Evolutionary conservation across 306 rosid species (phyloP).

Genomic region (Luffa acutangula): DNA sequence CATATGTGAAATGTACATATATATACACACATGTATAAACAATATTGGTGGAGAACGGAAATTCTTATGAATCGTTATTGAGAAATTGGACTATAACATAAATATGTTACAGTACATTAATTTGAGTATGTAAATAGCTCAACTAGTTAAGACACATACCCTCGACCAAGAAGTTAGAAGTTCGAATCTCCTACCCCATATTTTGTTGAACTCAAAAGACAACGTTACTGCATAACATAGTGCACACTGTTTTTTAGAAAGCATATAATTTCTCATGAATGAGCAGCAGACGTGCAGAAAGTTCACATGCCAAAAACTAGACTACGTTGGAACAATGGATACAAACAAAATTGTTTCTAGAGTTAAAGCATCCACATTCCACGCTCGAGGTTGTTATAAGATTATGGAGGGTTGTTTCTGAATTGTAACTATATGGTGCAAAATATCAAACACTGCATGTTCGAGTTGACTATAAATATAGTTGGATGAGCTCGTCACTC

Average conservation of each 20-base stretch:
- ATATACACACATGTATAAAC: not conserved
- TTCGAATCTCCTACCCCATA: too few relatives aligned
- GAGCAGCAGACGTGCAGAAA: not conserved
- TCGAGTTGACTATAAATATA: constrained; percentile 42
- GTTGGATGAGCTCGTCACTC: constrained; percentile 95
- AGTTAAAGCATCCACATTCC: not conserved
- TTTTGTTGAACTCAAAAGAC: not conserved
- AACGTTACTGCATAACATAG: not conserved
- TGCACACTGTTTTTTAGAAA: not conserved
- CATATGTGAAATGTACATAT: too few relatives aligned
- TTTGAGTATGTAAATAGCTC: too few relatives aligned
- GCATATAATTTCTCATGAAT: not conserved
- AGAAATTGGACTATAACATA: not conserved
- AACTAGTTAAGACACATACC: not conserved
- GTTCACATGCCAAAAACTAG: not conserved
- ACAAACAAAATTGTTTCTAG: not conserved
- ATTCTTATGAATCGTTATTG: not conserved
- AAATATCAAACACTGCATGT: not conserved
- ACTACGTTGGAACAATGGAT: not conserved
- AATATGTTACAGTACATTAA: not conserved
- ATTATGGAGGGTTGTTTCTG: not conserved
- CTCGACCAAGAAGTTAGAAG: not conserved
- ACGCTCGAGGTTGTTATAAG: not conserved
- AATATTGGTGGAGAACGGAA: not conserved
- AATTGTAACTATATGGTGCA: not conserved